Conservation (phyloP, 1,284 basidiomycete species). For the Cutaneotrichosporon sp. region DNA sequence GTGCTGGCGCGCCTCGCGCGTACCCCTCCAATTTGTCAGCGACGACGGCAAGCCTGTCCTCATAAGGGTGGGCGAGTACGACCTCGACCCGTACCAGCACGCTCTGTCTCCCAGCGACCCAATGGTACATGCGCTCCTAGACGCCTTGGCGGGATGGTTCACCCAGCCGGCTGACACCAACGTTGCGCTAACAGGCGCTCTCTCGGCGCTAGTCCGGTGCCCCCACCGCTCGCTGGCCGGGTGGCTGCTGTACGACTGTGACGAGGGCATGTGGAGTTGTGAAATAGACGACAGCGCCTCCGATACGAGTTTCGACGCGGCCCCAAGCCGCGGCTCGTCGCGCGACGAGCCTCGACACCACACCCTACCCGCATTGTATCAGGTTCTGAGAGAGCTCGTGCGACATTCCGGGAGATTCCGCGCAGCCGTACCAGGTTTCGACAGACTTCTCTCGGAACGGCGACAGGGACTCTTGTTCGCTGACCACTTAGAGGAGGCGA, state of each 20-base stretch:
- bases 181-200: constrained; percentile 77
- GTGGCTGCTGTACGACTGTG: constrained; percentile 61
- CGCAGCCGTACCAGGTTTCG: constrained; percentile 63
- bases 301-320: constrained; percentile 12
- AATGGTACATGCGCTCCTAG: constrained; percentile 69
- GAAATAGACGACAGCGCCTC: constrained; percentile 14
- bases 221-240: constrained; percentile 81
- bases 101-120: constrained; percentile 75
- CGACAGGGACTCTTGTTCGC: constrained; percentile 86
- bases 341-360: constrained; percentile 8
- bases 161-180: constrained; percentile 81
- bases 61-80: constrained; percentile 23
- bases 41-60: constrained; percentile 29
- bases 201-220: constrained; percentile 75
- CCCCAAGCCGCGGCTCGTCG: constrained; percentile 12
- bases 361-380: constrained; percentile 66
- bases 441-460: constrained; percentile 78
- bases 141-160: constrained; percentile 73
- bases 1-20: constrained; percentile 33
- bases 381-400: constrained; percentile 73
- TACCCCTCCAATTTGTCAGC: constrained; percentile 27
- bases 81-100: constrained; percentile 54
- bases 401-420: constrained; percentile 54
- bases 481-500: constrained; percentile 87
- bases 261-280: constrained; percentile 39